phyloP scores from a whole-genome alignment of 164 flowering plant genomes.

The Santalum album region DNA sequence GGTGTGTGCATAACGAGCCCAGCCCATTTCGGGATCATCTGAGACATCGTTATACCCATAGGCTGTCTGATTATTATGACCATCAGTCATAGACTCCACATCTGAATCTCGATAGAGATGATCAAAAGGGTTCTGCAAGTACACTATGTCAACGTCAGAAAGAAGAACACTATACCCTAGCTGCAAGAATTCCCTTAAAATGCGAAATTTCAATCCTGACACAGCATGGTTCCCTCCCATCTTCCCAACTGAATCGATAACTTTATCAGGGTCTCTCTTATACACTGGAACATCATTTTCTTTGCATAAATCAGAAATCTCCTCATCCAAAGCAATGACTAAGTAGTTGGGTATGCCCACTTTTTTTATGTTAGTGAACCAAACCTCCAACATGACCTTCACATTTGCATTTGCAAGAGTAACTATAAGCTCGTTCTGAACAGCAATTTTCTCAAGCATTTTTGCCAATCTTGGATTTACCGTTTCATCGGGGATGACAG shows the following conservation, averaged over 20 bases:
- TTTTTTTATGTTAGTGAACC: slow-evolving; percentile 60
- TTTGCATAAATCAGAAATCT: too few species aligned
- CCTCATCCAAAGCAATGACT: slow-evolving; percentile 69
- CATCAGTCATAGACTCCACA: slow-evolving; percentile 93
- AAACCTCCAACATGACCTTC: slow-evolving; percentile 65
- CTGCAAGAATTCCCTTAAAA: slow-evolving; percentile 2
- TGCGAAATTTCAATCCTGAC: not conserved
- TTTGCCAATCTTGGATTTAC: not conserved
- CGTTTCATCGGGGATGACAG: not conserved
- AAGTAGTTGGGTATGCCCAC: slow-evolving; percentile 38
- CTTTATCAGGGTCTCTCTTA: slow-evolving; percentile 61
- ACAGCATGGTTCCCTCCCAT: slow-evolving; percentile 2
- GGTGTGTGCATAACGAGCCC: slow-evolving; percentile 20
- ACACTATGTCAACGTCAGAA: slow-evolving; percentile 67
- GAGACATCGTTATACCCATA: slow-evolving; percentile 84
- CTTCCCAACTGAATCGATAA: slow-evolving; percentile 54
- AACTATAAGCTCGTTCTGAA: slow-evolving; percentile 9
- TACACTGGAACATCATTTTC: not conserved
- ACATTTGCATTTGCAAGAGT: slow-evolving; percentile 79
- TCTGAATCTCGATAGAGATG: slow-evolving; percentile 79
- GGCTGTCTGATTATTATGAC: slow-evolving; percentile 24
- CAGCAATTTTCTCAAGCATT: not conserved
- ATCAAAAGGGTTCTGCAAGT: slow-evolving; percentile 85
- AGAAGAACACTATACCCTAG: slow-evolving; percentile 1
- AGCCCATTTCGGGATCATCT: slow-evolving; percentile 90